Evolutionary conservation across 768 basidiomycete species (phyloP).

Genomic region (Amyloporia xantha): DNA sequence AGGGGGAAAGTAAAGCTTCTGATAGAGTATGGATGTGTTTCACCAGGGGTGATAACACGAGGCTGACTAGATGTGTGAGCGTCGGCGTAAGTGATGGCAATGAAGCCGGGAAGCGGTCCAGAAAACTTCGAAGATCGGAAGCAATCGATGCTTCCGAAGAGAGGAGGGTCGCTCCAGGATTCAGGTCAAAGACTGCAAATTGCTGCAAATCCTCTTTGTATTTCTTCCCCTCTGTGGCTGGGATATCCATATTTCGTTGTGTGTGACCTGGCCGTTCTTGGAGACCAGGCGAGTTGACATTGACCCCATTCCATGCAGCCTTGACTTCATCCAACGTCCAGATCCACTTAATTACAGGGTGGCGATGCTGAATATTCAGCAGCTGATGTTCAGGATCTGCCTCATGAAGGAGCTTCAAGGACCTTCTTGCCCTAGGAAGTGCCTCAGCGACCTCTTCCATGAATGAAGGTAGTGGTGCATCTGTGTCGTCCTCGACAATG

Average conservation of each 20-base stretch:
- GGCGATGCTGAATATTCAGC: constrained; percentile 24
- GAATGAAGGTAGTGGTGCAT: constrained; percentile 57
- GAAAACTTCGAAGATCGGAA: constrained; percentile 34
- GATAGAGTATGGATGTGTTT: constrained; percentile 61
- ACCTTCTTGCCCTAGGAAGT: constrained; percentile 61
- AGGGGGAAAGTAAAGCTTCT: constrained; percentile 54
- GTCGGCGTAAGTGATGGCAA: constrained; percentile 64
- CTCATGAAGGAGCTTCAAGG: constrained; percentile 54
- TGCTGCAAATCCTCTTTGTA: constrained; percentile 1
- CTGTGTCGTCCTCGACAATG: constrained; percentile 21
- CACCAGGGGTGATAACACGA: constrained; percentile 56
- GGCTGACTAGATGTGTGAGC: constrained; percentile 51
- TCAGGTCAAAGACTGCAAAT: constrained; percentile 9
- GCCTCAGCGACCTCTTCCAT: constrained; percentile 48
- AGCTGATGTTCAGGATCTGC: constrained; percentile 62
- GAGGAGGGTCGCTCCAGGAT: constrained; percentile 1
- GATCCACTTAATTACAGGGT: constrained; percentile 44
- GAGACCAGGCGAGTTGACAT: not conserved
- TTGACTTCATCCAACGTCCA: constrained; percentile 54
- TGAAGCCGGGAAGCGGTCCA: constrained; percentile 47
- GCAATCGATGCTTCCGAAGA: constrained; percentile 39
- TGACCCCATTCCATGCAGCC: constrained; percentile 33
- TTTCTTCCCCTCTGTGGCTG: not conserved
- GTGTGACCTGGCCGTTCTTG: not conserved
- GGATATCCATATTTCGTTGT: not conserved